phyloP scores from a whole-genome alignment of 768 basidiomycete species.

The Mycena kentingensis region DNA sequence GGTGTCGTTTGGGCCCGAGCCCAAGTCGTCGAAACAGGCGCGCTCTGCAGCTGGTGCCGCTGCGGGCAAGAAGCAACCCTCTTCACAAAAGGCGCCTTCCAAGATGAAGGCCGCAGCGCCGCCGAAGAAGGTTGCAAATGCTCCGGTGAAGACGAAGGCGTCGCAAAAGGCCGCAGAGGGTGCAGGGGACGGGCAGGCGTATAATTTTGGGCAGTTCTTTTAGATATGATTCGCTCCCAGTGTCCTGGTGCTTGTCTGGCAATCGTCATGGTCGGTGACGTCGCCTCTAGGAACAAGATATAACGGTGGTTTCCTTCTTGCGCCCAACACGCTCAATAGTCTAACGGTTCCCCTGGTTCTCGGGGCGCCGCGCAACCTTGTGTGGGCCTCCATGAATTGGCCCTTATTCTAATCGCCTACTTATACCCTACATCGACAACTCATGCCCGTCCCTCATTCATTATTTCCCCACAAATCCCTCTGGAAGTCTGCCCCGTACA shows the following conservation, averaged over 20 bases:
- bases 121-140: slow-evolving; percentile 37
- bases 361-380: slow-evolving; percentile 16
- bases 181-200: slow-evolving; percentile 40
- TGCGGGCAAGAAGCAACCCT: slow-evolving; percentile 10
- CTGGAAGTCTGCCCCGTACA: background rate
- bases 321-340: background rate
- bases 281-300: slow-evolving; percentile 13
- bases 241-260: too few relatives aligned
- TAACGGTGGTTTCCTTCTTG: background rate
- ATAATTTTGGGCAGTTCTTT: slow-evolving; percentile 65
- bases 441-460: background rate
- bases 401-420: slow-evolving; percentile 17
- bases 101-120: slow-evolving; percentile 24
- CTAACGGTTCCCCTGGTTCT: slow-evolving; percentile 8
- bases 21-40: slow-evolving; percentile 24
- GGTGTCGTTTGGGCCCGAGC: slow-evolving; percentile 50
- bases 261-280: too few relatives aligned
- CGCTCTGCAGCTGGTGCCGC: slow-evolving; percentile 15
- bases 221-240: too few relatives aligned
- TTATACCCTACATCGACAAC: slow-evolving; percentile 11
- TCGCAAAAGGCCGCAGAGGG: slow-evolving; percentile 25
- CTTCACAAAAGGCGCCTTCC: slow-evolving; percentile 31
- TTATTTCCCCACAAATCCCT: background rate
- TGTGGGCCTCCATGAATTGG: slow-evolving; percentile 10
- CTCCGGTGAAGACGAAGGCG: slow-evolving; percentile 31